Conservation (phyloP, 345 rosid genomes). For the Ceriops tagal region DNA sequence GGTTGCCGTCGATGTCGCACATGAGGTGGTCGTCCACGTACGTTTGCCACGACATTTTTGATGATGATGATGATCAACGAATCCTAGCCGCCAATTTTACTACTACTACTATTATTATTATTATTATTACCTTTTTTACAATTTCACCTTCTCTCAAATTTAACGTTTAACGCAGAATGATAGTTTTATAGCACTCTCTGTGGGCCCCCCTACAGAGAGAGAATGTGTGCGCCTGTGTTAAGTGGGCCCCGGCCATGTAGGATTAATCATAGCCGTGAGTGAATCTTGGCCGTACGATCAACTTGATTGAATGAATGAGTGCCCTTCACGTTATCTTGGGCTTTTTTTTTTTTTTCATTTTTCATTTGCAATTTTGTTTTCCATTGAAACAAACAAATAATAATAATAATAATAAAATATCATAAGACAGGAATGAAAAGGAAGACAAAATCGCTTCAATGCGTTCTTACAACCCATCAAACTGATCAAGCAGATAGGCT, state of each 20-base stretch:
- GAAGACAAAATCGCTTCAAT: too few relatives aligned
- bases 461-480: too few relatives aligned
- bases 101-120: background rate
- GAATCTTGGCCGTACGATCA: slow-evolving; percentile 3
- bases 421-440: too few relatives aligned
- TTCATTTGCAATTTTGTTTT: background rate
- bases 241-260: slow-evolving; percentile 6
- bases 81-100: background rate
- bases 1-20: slow-evolving; percentile 23
- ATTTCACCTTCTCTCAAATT: slow-evolving; percentile 1
- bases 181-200: slow-evolving; percentile 22
- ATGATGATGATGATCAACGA: background rate
- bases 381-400: too few relatives aligned
- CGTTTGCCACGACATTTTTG: slow-evolving; percentile 25
- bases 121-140: background rate
- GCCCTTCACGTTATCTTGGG: slow-evolving; percentile 24
- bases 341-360: background rate
- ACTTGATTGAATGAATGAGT: slow-evolving; percentile 25
- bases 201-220: too few relatives aligned
- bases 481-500: too few relatives aligned
- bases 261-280: background rate
- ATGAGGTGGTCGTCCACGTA: slow-evolving; percentile 25
- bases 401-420: too few relatives aligned
- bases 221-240: background rate
- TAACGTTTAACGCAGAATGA: slow-evolving; percentile 19